Percentiles rank a stretch among this genome's conserved stretches.
phyloP scores from a whole-genome alignment of 164 flowering plant genomes.

The Cinnamomum micranthum region DNA sequence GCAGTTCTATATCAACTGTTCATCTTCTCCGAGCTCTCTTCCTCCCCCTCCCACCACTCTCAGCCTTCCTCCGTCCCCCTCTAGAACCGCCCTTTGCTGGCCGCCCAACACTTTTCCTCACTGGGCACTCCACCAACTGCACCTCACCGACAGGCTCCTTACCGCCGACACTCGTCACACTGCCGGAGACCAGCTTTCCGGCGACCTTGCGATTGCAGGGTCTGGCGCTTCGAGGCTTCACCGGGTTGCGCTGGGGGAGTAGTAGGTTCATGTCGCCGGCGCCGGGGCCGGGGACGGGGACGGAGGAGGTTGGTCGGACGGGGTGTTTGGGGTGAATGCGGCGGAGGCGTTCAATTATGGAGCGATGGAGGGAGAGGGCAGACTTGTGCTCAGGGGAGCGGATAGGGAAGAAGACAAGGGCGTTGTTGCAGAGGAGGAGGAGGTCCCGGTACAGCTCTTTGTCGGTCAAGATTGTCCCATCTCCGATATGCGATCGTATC shows the following conservation, averaged over 20 bases:
- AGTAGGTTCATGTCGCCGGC: slow-evolving; percentile 9
- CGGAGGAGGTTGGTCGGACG: neutral
- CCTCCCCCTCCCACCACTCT: slow-evolving; percentile 27
- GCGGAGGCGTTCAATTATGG: slow-evolving; percentile 28
- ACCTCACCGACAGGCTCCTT: neutral
- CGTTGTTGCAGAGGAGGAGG: slow-evolving; percentile 71
- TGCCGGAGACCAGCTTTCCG: slow-evolving; percentile 10
- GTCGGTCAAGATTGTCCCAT: slow-evolving; percentile 29
- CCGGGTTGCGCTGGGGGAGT: slow-evolving; percentile 18
- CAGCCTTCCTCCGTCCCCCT: slow-evolving; percentile 17
- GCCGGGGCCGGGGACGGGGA: slow-evolving; percentile 10
- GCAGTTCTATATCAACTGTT: neutral
- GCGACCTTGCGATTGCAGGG: slow-evolving; percentile 23
- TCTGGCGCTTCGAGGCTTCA: slow-evolving; percentile 46
- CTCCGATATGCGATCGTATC: slow-evolving; percentile 46
- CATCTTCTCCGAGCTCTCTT: slow-evolving; percentile 33
- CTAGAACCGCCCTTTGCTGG: slow-evolving; percentile 24
- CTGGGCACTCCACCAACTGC: neutral
- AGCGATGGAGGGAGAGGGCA: slow-evolving; percentile 45
- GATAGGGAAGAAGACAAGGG: slow-evolving; percentile 63
- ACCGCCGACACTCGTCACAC: no score
- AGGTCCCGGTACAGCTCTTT: slow-evolving; percentile 67
- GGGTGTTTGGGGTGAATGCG: slow-evolving; percentile 15
- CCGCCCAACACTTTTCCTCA: slow-evolving; percentile 4
- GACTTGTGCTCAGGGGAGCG: slow-evolving; percentile 54